Conservation (phyloP, 257 asterid genomes). For the Leonotis leonurus region DNA sequence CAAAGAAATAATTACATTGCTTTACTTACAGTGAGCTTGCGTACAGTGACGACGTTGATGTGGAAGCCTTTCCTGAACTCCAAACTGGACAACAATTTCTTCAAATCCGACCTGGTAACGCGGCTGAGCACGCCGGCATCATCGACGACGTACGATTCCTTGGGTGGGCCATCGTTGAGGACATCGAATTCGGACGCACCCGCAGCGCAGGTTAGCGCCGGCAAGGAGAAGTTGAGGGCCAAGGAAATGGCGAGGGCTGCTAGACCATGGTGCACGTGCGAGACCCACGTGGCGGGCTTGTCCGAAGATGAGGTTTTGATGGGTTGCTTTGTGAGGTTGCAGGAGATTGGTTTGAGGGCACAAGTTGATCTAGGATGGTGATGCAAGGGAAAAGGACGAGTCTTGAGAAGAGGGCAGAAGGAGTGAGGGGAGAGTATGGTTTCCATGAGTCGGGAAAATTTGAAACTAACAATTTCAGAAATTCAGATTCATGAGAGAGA, state of each 20-base stretch:
- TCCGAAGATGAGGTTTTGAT: constrained; percentile 23
- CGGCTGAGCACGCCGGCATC: constrained; percentile 98
- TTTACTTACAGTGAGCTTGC: constrained; percentile 81
- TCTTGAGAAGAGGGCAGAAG: constrained; percentile 50
- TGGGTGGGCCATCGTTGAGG: constrained; percentile 71
- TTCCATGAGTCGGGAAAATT: constrained; percentile 42
- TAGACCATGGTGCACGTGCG: constrained; percentile 66
- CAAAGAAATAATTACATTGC: neutral
- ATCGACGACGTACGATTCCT: constrained; percentile 67
- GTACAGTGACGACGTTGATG: constrained; percentile 78
- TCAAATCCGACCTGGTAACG: constrained; percentile 77
- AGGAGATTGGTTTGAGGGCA: constrained; percentile 47
- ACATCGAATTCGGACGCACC: constrained; percentile 90
- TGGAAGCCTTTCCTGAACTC: constrained; percentile 93
- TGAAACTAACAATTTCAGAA: constrained; percentile 3
- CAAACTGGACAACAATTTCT: constrained; percentile 71
- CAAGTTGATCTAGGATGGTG: constrained; percentile 36
- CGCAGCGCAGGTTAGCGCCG: constrained; percentile 47
- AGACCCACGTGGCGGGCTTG: constrained; percentile 49
- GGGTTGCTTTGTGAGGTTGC: constrained; percentile 40
- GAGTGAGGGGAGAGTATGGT: constrained; percentile 76
- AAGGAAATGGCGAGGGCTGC: constrained; percentile 83
- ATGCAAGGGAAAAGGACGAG: constrained; percentile 21
- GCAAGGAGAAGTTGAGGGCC: constrained; percentile 60
- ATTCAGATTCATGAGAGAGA: constrained; percentile 20